Conservation (phyloP, 768 basidiomycete genomes). For the Panaeolus papilionaceus region DNA sequence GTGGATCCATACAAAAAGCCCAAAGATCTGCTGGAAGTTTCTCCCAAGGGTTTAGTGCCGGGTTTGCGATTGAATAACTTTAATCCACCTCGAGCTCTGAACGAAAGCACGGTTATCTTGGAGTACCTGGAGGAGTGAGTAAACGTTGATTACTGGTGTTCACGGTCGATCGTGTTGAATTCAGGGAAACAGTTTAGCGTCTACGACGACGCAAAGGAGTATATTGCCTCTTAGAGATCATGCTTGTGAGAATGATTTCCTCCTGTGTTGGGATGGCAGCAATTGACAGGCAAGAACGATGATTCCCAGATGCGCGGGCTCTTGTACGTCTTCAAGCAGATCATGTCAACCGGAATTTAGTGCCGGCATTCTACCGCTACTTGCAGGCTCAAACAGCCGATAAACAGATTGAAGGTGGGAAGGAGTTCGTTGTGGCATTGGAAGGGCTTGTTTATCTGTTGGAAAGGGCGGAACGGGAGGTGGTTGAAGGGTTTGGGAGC, state of each 20-base stretch:
- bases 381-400: constrained; percentile 69
- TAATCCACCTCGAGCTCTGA: constrained; percentile 64
- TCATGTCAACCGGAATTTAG: constrained; percentile 64
- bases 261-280: not conserved
- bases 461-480: constrained; percentile 58
- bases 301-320: constrained; percentile 62
- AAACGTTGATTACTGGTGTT: constrained; percentile 24
- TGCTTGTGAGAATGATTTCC: constrained; percentile 53
- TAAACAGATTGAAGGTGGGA: constrained; percentile 56
- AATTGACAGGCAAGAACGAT: constrained; percentile 13
- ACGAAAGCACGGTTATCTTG: constrained; percentile 82
- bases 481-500: constrained; percentile 37
- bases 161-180: not conserved
- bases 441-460: constrained; percentile 58
- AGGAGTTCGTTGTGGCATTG: constrained; percentile 60
- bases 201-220: constrained; percentile 50
- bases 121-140: constrained; percentile 90
- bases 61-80: constrained; percentile 62
- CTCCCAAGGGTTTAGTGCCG: constrained; percentile 84
- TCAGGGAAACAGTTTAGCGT: constrained; percentile 48
- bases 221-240: constrained; percentile 64
- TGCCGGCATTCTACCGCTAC: constrained; percentile 78
- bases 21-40: constrained; percentile 76
- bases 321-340: constrained; percentile 73
- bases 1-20: constrained; percentile 88